Conservation (phyloP, 2,329 filamentous ascomycete genomes). For the Clonostachys sp. region DNA sequence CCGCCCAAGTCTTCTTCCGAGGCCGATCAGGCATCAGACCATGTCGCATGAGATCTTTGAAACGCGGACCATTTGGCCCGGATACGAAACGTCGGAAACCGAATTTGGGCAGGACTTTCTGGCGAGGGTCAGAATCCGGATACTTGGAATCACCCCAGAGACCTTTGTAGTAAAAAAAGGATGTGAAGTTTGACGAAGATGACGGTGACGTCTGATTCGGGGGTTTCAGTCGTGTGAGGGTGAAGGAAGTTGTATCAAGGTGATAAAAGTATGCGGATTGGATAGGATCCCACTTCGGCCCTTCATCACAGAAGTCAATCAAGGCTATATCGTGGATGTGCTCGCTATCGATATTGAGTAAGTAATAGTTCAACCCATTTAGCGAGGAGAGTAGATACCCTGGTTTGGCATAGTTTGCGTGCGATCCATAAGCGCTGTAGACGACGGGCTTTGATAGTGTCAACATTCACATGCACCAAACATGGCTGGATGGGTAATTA, state of each 20-base stretch:
- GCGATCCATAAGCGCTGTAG: conserved; percentile 25
- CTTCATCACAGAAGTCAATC: conserved; percentile 25
- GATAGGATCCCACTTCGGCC: conserved; percentile 23
- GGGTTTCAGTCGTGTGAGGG: conserved; percentile 10
- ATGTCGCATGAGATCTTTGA: conserved; percentile 25
- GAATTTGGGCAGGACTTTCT: conserved; percentile 18
- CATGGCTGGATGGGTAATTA: too few species aligned
- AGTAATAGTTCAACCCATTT: background rate
- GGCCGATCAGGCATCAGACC: conserved; percentile 19
- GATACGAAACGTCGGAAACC: conserved; percentile 23
- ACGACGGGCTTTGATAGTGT: conserved; percentile 16
- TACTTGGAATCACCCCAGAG: conserved; percentile 24
- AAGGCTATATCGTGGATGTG: conserved; percentile 24
- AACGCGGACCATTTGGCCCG: conserved; percentile 21
- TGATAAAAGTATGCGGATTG: conserved; percentile 27
- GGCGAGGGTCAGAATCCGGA: conserved; percentile 20
- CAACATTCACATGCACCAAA: too few species aligned
- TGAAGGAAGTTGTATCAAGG: conserved; percentile 14
- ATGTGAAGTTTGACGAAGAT: conserved; percentile 1
- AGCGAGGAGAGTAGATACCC: conserved; percentile 14
- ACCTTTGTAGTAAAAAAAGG: conserved; percentile 23
- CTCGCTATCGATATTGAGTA: conserved; percentile 8
- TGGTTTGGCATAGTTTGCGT: conserved; percentile 21
- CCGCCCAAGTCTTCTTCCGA: conserved; percentile 14
- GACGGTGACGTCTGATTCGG: background rate